phyloP scores from a whole-genome alignment of 2,329 filamentous ascomycete species.

The Atkinsonella texensis region DNA sequence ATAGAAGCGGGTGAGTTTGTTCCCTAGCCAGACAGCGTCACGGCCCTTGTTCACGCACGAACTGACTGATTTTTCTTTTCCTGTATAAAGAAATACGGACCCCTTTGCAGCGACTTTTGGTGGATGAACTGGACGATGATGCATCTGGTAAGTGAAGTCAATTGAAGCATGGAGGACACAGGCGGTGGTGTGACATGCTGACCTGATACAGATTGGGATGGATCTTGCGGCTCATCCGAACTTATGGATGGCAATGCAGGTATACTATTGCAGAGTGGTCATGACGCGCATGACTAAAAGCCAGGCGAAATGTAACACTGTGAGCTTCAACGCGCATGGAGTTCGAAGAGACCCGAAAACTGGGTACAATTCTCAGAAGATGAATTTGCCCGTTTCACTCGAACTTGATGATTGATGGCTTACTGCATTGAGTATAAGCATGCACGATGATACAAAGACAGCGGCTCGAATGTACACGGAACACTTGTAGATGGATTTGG shows the following conservation, averaged over 20 bases:
- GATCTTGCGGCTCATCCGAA: conserved; percentile 42
- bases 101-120: conserved; percentile 39
- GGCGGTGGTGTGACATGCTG: conserved; percentile 6
- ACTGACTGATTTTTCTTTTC: not conserved
- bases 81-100: conserved; percentile 26
- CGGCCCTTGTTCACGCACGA: not conserved
- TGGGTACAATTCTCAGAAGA: not conserved
- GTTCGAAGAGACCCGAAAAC: not conserved
- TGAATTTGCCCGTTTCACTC: no score
- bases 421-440: not conserved
- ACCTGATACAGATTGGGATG: conserved; percentile 38
- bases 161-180: not conserved
- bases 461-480: not conserved
- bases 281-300: conserved; percentile 25
- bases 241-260: conserved; percentile 39
- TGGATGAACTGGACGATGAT: conserved; percentile 47
- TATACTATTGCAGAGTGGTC: conserved; percentile 28
- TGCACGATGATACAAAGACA: not conserved
- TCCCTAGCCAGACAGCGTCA: not conserved
- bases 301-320: conserved; percentile 7
- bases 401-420: not conserved
- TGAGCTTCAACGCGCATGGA: not conserved
- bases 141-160: conserved; percentile 36
- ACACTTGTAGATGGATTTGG: not conserved
- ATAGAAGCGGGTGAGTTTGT: conserved; percentile 16